Evolutionary conservation across 2,329 filamentous ascomycete species (phyloP).

Genomic region (Colletotrichum kahawae): DNA sequence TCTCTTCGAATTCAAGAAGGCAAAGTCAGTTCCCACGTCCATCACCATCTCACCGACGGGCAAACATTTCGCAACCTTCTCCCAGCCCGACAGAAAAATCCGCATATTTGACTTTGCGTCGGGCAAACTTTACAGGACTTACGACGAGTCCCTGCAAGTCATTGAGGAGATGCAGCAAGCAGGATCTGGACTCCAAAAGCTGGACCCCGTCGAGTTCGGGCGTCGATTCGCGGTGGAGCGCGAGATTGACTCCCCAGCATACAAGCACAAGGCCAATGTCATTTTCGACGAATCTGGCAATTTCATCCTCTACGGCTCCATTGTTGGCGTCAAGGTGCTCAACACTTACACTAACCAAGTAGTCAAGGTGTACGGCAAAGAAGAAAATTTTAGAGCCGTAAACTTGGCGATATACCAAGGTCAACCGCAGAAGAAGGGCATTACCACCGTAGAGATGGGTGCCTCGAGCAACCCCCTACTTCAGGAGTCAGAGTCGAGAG

Average conservation of each 20-base stretch:
- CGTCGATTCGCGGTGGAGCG: constrained; percentile 84
- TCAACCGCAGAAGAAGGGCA: constrained; percentile 89
- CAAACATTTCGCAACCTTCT: constrained; percentile 85
- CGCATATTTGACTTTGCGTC: constrained; percentile 91
- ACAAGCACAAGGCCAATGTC: constrained; percentile 79
- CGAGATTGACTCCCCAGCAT: constrained; percentile 75
- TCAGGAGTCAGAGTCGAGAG: constrained; percentile 87
- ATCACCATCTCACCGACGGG: constrained; percentile 87
- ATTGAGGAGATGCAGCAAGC: constrained; percentile 95
- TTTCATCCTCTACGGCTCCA: constrained; percentile 92
- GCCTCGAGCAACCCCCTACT: constrained; percentile 92
- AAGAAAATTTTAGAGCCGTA: constrained; percentile 85
- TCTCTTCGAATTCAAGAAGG: constrained; percentile 96
- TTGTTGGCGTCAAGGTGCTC: constrained; percentile 91
- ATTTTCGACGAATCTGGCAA: constrained; percentile 96
- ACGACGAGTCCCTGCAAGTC: constrained; percentile 91
- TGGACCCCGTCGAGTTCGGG: constrained; percentile 93
- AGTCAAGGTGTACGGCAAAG: constrained; percentile 87
- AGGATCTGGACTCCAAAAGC: constrained; percentile 78
- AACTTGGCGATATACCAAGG: constrained; percentile 92
- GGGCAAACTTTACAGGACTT: constrained; percentile 87
- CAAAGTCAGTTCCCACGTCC: constrained; percentile 82
- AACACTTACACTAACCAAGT: constrained; percentile 95
- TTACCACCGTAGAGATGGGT: constrained; percentile 96
- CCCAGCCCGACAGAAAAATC: constrained; percentile 91